A percentile compares a stretch with the other conserved stretches of the same genome.
Evolutionary conservation across 345 rosid species (phyloP).

Genomic region (Boechera retrofracta): DNA sequence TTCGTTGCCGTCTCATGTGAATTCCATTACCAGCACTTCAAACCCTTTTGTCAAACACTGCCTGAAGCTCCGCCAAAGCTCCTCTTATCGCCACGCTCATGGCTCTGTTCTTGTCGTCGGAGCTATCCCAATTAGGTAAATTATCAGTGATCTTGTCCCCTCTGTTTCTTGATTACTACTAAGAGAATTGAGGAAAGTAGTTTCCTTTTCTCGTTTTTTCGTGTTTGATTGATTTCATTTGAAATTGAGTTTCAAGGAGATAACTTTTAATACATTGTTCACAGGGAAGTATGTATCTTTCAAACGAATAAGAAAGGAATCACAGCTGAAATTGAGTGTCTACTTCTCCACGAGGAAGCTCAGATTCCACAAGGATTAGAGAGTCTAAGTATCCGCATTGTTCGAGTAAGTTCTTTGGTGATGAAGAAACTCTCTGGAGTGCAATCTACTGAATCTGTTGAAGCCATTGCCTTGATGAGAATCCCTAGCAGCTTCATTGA

Average conservation of each 20-base stretch:
- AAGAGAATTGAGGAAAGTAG: not conserved
- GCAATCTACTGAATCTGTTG: conserved; percentile 75
- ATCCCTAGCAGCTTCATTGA: conserved; percentile 66
- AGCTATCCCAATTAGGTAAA: conserved; percentile 75
- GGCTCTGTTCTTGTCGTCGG: conserved; percentile 82
- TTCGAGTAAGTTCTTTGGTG: conserved; percentile 64
- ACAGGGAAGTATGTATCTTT: conserved; percentile 74
- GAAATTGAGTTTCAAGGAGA: conserved; percentile 9
- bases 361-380: conserved; percentile 61
- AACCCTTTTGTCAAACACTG: conserved; percentile 94
- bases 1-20: conserved; percentile 55
- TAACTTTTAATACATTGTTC: conserved; percentile 13
- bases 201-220: not conserved
- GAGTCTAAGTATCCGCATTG: conserved; percentile 40
- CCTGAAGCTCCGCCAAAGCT: conserved; percentile 75
- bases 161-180: conserved; percentile 8
- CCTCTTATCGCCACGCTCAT: conserved; percentile 86
- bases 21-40: conserved; percentile 67
- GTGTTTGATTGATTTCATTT: not conserved
- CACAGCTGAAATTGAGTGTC: conserved; percentile 57
- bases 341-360: conserved; percentile 65
- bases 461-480: conserved; percentile 80
- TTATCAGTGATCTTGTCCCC: not conserved
- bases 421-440: conserved; percentile 88
- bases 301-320: conserved; percentile 50